A percentile compares a stretch with the other conserved stretches of the same genome.
Conservation (phyloP, 2,329 filamentous ascomycete genomes). For the Tolypocladium endophyticum region DNA sequence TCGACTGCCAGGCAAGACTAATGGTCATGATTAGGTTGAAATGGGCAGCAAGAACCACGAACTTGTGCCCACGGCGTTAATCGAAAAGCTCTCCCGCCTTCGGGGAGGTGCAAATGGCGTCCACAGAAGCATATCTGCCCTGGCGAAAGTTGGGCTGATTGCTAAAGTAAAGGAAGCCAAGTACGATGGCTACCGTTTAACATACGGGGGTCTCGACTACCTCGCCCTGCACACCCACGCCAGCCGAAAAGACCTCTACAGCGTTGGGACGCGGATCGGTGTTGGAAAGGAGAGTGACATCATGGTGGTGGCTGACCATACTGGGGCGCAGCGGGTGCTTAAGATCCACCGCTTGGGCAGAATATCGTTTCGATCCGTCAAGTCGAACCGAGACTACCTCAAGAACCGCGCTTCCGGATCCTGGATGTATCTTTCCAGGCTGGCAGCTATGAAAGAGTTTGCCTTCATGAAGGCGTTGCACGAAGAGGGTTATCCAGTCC, state of each 20-base stretch:
- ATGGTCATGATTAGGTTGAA: conserved; percentile 57
- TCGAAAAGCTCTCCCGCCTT: conserved; percentile 72
- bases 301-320: conserved; percentile 76
- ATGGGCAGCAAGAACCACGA: conserved; percentile 94
- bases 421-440: conserved; percentile 96
- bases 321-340: conserved; percentile 68
- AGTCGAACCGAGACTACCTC: conserved; percentile 91
- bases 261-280: conserved; percentile 86
- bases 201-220: conserved; percentile 95
- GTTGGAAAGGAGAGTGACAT: conserved; percentile 98
- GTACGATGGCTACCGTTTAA: conserved; percentile 94
- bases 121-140: conserved; percentile 75
- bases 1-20: neutral
- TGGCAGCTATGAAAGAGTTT: conserved; percentile 89
- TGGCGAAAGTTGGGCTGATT: conserved; percentile 88
- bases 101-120: conserved; percentile 70
- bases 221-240: conserved; percentile 88
- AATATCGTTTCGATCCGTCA: conserved; percentile 94
- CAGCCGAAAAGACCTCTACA: conserved; percentile 71
- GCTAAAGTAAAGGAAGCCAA: conserved; percentile 89
- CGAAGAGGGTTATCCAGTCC: conserved; percentile 81
- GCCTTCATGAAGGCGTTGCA: conserved; percentile 84
- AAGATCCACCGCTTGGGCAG: conserved; percentile 94
- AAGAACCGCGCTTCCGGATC: conserved; percentile 68
- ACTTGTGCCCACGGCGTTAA: conserved; percentile 82